phyloP scores from a whole-genome alignment of 169 alveolate species.

The Cryptosporidium parvum region DNA sequence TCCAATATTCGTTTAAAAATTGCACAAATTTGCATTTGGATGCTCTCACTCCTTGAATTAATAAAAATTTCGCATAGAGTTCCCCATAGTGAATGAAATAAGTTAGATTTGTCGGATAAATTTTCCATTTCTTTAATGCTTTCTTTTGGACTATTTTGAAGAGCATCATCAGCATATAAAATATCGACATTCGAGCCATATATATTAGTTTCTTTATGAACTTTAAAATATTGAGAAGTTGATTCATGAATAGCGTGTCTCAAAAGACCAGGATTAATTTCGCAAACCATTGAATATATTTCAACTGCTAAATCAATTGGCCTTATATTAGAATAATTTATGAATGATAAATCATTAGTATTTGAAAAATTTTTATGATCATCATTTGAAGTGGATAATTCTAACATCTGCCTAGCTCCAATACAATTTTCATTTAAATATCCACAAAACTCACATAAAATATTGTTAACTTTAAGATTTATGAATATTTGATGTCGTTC shows the following conservation, averaged over 20 bases:
- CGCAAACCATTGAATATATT: slow-evolving; percentile 65
- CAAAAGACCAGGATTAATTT: slow-evolving; percentile 59
- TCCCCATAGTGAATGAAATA: slow-evolving; percentile 39
- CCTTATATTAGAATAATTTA: slow-evolving; percentile 15
- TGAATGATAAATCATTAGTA: neutral
- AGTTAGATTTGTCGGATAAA: neutral
- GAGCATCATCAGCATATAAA: neutral
- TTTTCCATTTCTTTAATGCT: neutral
- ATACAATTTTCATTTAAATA: slow-evolving; percentile 50
- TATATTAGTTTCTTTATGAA: neutral
- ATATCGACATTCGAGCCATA: neutral
- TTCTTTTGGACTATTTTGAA: neutral
- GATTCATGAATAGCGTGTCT: slow-evolving; percentile 74
- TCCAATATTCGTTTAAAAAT: slow-evolving; percentile 79
- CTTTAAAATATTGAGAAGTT: slow-evolving; percentile 20
- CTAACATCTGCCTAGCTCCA: slow-evolving; percentile 66
- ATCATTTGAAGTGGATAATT: slow-evolving; percentile 15
- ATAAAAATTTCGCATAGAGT: slow-evolving; percentile 52
- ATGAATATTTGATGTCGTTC: slow-evolving; percentile 64
- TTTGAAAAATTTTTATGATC: neutral
- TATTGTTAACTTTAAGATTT: slow-evolving; percentile 36
- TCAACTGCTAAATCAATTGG: slow-evolving; percentile 71
- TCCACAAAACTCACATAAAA: slow-evolving; percentile 58
- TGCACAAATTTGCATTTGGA: slow-evolving; percentile 56
- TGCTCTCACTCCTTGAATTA: slow-evolving; percentile 38